A percentile compares a stretch with the other conserved stretches of the same genome.
Conservation (phyloP, 2,329 filamentous ascomycete genomes). For the Podosphaera aphanis region DNA sequence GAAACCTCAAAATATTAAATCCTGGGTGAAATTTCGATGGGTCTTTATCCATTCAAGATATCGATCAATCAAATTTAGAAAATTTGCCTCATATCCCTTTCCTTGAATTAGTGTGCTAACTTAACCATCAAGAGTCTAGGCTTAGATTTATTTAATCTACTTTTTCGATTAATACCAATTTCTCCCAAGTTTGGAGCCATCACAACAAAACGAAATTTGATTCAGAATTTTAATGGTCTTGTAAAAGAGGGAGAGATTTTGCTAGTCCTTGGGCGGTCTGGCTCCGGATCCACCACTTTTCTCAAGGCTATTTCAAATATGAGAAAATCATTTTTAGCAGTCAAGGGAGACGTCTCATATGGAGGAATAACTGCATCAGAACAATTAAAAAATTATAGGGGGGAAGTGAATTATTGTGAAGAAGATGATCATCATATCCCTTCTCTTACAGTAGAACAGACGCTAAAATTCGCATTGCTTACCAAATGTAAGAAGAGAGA, state of each 20-base stretch:
- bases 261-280: constrained; percentile 48
- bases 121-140: constrained; percentile 37
- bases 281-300: constrained; percentile 54
- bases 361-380: constrained; percentile 46
- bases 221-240: constrained; percentile 43
- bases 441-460: constrained; percentile 53
- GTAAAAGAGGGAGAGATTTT: constrained; percentile 50
- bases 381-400: constrained; percentile 40
- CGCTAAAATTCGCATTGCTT: constrained; percentile 48
- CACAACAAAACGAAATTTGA: constrained; percentile 20
- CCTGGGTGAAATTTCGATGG: not conserved
- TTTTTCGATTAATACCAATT: constrained; percentile 18
- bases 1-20: not conserved
- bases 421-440: constrained; percentile 61
- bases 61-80: no score
- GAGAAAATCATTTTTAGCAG: constrained; percentile 36
- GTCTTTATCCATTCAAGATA: not conserved
- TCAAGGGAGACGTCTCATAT: constrained; percentile 48
- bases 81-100: no score
- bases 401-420: constrained; percentile 56
- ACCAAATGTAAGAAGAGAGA: constrained; percentile 51
- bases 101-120: not conserved
- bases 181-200: constrained; percentile 9
- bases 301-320: constrained; percentile 55
- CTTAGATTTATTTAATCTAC: constrained; percentile 47